Conservation (phyloP, 495 filamentous ascomycete species). For the Talaromyces trachyspermus region DNA sequence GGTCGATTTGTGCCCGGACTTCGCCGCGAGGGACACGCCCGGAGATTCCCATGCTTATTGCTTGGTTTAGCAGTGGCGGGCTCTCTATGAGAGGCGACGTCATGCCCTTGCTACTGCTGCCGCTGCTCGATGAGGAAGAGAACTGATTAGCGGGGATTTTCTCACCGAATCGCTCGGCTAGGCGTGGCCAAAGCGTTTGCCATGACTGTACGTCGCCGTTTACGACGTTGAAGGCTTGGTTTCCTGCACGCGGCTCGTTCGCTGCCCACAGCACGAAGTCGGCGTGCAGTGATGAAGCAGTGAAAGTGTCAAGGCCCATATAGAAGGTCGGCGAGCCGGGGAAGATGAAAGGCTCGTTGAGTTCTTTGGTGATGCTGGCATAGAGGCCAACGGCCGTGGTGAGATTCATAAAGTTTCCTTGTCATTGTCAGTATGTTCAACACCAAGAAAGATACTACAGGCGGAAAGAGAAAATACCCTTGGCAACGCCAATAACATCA, state of each 20-base stretch:
- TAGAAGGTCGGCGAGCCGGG: constrained; percentile 38
- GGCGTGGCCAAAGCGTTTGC: constrained; percentile 49
- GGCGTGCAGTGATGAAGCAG: constrained; percentile 31
- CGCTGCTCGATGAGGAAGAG: constrained; percentile 24
- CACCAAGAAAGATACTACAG: too few relatives aligned
- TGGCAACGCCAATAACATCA: constrained; percentile 23
- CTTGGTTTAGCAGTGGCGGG: too few relatives aligned
- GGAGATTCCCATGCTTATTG: constrained; percentile 30
- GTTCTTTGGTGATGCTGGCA: constrained; percentile 34
- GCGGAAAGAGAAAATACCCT: constrained; percentile 9
- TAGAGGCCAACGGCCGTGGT: constrained; percentile 38
- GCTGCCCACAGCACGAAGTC: constrained; percentile 42
- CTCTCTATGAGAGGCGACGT: too few relatives aligned
- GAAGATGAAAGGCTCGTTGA: constrained; percentile 31
- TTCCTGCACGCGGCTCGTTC: constrained; percentile 23
- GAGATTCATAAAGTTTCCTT: constrained; percentile 47
- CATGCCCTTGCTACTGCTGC: constrained; percentile 16
- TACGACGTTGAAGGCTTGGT: constrained; percentile 49
- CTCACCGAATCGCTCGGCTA: constrained; percentile 37
- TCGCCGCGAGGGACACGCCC: too few relatives aligned
- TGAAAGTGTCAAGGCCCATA: constrained; percentile 34
- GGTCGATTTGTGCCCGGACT: constrained; percentile 1
- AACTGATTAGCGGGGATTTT: constrained; percentile 31
- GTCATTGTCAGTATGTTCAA: too few relatives aligned
- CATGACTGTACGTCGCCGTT: constrained; percentile 49